Base-by-base conservation (phyloP, 805 yeast genomes). In the Limtongia smithiae region DNA sequence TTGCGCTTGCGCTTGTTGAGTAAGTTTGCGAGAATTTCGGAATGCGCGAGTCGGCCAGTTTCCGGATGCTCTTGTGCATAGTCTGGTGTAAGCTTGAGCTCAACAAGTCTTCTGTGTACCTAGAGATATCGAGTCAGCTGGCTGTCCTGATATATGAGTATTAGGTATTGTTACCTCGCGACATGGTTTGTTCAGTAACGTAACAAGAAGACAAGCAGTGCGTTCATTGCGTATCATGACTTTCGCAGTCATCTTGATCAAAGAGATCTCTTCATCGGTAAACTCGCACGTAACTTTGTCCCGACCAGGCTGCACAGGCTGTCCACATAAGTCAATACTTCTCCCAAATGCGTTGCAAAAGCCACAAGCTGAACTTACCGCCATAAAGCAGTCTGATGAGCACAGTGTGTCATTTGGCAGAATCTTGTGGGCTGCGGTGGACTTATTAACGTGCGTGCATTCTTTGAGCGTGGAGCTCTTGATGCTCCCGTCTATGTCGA, bases 1-100 rank as follows among this genome's bases (percentile, higher is more conserved):
- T 50, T 52, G 18, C 57, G 55, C 38, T 52, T 52, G 41, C 57
- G 54, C 37, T 45, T 50, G 35, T 27, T 30, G n/a, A 14, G 28
- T 30, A 2, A 39, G 48, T 1, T 48, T 28, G 15, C 18, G 18
- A 8, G 35, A 8, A 24, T 17, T n/a, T 14, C 35, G 35, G 18
- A 36, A 15, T 12, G 40, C 12, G 3, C 24, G 35, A 28, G 34
- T 24, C 14, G 30, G 15, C 2, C 7, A 7, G 27, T 41, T 20
- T 37, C 27, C 22, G 33, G 44, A 33, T 33, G 20, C 18, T 28
- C 36, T 14, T 27, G 17, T 7, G 39, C 21, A 34, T 34, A 40
- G 4, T 21, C 33, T 7, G 44, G 42, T n/a, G 39, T 38, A 8
- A 50, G 41, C 27, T 35, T 37, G 25, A 50, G 41, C 2, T 51